Conservation (phyloP, 2,329 filamentous ascomycete genomes). For the Escovopsis sp. region DNA sequence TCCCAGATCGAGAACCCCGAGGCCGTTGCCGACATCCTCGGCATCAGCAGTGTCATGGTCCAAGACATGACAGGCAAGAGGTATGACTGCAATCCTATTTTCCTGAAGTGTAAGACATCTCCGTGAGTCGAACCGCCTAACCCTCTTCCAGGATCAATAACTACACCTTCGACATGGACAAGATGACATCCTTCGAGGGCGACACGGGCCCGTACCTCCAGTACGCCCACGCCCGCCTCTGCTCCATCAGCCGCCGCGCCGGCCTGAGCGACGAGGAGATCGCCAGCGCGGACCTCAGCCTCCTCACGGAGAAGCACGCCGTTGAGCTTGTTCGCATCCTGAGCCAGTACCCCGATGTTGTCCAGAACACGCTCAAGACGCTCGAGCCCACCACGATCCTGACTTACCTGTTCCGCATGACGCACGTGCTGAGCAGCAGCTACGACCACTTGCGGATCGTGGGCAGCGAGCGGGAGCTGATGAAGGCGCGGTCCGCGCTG, state of each 20-base stretch:
- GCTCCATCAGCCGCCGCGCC: slow-evolving; percentile 45
- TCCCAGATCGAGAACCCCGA: slow-evolving; percentile 73
- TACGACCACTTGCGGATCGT: slow-evolving; percentile 74
- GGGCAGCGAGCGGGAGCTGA: slow-evolving; percentile 59
- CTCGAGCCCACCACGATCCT: slow-evolving; percentile 50
- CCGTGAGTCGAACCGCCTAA: not conserved
- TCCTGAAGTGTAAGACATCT: too few species aligned
- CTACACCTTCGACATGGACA: slow-evolving; percentile 63
- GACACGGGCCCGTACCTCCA: slow-evolving; percentile 78
- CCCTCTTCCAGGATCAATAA: slow-evolving; percentile 38
- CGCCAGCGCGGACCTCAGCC: slow-evolving; percentile 45
- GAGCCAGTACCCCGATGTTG: slow-evolving; percentile 74
- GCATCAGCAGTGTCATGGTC: slow-evolving; percentile 92
- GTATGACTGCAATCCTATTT: slow-evolving; percentile 20
- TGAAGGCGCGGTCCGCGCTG: slow-evolving; percentile 54
- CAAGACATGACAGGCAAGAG: slow-evolving; percentile 96
- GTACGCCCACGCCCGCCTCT: slow-evolving; percentile 63
- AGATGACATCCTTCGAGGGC: slow-evolving; percentile 72
- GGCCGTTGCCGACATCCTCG: slow-evolving; percentile 70
- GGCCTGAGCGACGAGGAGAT: slow-evolving; percentile 42
- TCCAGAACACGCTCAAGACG: slow-evolving; percentile 72
- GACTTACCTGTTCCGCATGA: slow-evolving; percentile 71
- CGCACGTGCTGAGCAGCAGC: slow-evolving; percentile 62
- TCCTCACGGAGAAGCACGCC: slow-evolving; percentile 59
- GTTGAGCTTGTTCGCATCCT: slow-evolving; percentile 59